Conservation (phyloP, 1,139 yeast species). For the Hemisphaericaspora lyxosophila region DNA sequence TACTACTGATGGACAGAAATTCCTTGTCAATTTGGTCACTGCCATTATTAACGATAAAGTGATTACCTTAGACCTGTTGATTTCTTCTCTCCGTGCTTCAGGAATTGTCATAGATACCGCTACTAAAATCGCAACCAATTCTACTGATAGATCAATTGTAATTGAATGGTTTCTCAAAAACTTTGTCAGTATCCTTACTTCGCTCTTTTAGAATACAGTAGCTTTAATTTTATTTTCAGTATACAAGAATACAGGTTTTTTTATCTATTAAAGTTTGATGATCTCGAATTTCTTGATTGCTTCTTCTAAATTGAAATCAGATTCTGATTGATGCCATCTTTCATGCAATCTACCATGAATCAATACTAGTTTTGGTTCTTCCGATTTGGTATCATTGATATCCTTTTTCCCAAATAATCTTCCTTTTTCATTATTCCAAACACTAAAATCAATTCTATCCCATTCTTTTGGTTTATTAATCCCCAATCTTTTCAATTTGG, state of each 20-base stretch:
- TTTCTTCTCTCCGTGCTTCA: conserved; percentile 12
- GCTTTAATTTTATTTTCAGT: not conserved
- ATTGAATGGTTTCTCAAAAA: conserved; percentile 16
- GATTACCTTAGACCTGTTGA: conserved; percentile 17
- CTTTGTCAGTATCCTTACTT: not conserved
- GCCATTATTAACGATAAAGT: conserved; percentile 19
- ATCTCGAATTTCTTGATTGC: conserved; percentile 18
- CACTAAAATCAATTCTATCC: conserved; percentile 31
- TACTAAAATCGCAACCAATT: conserved; percentile 11
- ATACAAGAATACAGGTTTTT: not conserved
- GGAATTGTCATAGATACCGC: conserved; percentile 13
- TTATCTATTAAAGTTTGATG: conserved; percentile 12
- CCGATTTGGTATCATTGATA: conserved; percentile 30
- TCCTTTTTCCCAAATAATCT: conserved; percentile 37
- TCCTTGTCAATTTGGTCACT: conserved; percentile 21
- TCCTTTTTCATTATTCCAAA: conserved; percentile 45
- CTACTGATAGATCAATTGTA: conserved; percentile 15
- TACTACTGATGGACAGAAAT: conserved; percentile 22
- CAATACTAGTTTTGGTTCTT: conserved; percentile 37
- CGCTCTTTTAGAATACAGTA: not conserved
- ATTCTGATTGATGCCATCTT: conserved; percentile 33
- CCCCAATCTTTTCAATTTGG: conserved; percentile 34
- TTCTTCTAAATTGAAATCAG: conserved; percentile 18
- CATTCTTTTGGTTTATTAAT: conserved; percentile 32
- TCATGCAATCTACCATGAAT: conserved; percentile 41